Conservation (phyloP, 495 filamentous ascomycete genomes). For the Neurospora hispaniola region DNA sequence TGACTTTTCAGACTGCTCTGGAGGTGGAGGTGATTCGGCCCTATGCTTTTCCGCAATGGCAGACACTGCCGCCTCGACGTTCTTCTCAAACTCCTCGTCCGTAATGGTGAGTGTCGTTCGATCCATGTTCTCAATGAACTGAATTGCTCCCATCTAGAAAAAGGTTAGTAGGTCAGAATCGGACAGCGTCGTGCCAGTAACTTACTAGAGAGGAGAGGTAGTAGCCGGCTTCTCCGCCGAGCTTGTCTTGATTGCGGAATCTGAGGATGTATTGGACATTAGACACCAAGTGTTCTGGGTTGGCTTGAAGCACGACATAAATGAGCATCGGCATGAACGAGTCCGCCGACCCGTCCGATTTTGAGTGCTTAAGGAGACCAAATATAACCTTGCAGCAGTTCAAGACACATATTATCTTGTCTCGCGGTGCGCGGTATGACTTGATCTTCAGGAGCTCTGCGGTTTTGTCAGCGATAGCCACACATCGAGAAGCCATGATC, state of each 20-base stretch:
- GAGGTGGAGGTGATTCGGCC: constrained; percentile 34
- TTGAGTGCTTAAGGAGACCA: constrained; percentile 85
- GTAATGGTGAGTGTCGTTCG: constrained; percentile 86
- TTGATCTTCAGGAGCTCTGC: constrained; percentile 89
- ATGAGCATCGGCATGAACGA: constrained; percentile 93
- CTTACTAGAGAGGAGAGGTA: constrained; percentile 91
- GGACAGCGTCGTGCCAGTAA: background rate
- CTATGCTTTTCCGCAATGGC: constrained; percentile 85
- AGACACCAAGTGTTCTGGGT: constrained; percentile 88
- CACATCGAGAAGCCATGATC: background rate
- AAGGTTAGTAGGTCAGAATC: constrained; percentile 5
- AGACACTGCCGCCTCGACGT: constrained; percentile 93
- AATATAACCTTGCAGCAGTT: constrained; percentile 99
- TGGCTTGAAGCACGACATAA: constrained; percentile 87
- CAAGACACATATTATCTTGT: constrained; percentile 96
- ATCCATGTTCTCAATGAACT: constrained; percentile 95
- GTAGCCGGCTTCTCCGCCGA: constrained; percentile 92
- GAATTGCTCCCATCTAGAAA: constrained; percentile 76
- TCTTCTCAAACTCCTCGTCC: constrained; percentile 88
- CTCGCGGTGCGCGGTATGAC: constrained; percentile 85
- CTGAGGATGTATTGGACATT: constrained; percentile 97
- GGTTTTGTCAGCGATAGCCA: constrained; percentile 17
- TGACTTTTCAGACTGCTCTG: constrained; percentile 52
- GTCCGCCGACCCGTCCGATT: constrained; percentile 89
- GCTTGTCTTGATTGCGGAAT: constrained; percentile 94